phyloP scores from a whole-genome alignment of 306 rosid species.

The Purshia tridentata region DNA sequence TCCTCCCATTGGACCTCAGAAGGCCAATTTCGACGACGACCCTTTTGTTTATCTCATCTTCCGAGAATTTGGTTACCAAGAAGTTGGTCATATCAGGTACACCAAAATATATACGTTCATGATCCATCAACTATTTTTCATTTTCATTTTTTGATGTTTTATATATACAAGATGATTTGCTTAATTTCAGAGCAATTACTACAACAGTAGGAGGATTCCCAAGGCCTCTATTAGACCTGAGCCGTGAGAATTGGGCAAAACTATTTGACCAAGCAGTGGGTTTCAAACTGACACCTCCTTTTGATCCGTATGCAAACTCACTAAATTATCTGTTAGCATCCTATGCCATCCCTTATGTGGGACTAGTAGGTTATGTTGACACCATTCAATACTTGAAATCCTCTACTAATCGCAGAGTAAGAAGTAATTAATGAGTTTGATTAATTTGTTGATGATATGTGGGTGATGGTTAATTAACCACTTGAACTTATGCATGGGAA shows the following conservation, averaged over 20 bases:
- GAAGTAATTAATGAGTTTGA: not conserved
- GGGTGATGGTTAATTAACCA: too few species aligned
- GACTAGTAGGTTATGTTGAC: conserved; percentile 28
- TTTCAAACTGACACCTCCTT: conserved; percentile 21
- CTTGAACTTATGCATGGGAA: too few species aligned
- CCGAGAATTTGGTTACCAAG: conserved; percentile 29
- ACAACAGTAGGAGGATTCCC: conserved; percentile 22
- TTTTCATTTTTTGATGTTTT: not conserved
- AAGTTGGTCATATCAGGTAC: conserved; percentile 34
- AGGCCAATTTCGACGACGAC: conserved; percentile 26
- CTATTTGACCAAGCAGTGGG: conserved; percentile 22
- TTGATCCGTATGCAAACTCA: conserved; percentile 27
- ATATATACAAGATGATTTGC: too few species aligned
- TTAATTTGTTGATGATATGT: too few species aligned
- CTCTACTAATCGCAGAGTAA: conserved; percentile 4
- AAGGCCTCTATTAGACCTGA: conserved; percentile 22
- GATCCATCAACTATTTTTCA: not conserved
- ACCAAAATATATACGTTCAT: not conserved
- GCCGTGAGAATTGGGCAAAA: conserved; percentile 18
- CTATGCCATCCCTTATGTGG: conserved; percentile 28
- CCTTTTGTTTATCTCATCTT: conserved; percentile 8
- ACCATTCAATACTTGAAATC: conserved; percentile 16
- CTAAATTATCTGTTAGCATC: conserved; percentile 17
- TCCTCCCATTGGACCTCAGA: conserved; percentile 23
- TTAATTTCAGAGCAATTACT: conserved; percentile 21